Conservation (phyloP, 768 basidiomycete species). For the Xanthoconium purpureum region DNA sequence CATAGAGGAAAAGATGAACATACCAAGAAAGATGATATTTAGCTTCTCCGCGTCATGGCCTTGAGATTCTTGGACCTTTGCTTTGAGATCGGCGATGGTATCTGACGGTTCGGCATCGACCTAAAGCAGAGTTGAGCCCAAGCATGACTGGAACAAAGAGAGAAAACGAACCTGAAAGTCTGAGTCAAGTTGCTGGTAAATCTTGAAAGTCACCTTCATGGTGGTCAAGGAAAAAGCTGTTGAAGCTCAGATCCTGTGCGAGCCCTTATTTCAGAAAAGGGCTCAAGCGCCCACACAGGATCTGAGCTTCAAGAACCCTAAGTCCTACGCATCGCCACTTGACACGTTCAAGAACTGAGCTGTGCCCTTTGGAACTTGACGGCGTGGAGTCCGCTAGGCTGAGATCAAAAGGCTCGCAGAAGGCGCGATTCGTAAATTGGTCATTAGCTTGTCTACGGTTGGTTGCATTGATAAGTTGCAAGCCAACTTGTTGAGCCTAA, state of each 20-base stretch:
- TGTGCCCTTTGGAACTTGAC: too few species aligned
- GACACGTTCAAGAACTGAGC: neutral
- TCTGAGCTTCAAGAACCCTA: neutral
- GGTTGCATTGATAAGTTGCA: too few species aligned
- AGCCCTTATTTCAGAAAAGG: too few species aligned
- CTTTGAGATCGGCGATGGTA: conserved; percentile 5
- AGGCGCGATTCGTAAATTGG: too few species aligned
- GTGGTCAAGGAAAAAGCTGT: neutral
- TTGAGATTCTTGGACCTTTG: neutral
- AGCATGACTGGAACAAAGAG: neutral
- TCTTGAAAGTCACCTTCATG: conserved; percentile 5
- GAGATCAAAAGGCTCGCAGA: too few species aligned
- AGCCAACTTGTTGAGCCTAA: too few species aligned
- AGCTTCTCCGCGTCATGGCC: neutral
- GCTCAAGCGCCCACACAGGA: neutral
- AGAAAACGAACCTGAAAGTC: neutral
- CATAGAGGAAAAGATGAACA: neutral
- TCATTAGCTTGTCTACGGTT: too few species aligned
- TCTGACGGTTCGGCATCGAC: conserved; percentile 5
- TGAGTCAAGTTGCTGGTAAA: neutral
- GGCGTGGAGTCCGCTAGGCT: too few species aligned
- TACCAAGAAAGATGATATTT: conserved; percentile 1
- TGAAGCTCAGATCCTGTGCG: too few species aligned
- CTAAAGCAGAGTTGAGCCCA: neutral
- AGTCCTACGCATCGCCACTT: conserved; percentile 1